Evolutionary conservation across 768 basidiomycete genomes (phyloP), one percentile per base, ranked within the genome.

Genomic region (Collybiopsis luxurians): DNA sequence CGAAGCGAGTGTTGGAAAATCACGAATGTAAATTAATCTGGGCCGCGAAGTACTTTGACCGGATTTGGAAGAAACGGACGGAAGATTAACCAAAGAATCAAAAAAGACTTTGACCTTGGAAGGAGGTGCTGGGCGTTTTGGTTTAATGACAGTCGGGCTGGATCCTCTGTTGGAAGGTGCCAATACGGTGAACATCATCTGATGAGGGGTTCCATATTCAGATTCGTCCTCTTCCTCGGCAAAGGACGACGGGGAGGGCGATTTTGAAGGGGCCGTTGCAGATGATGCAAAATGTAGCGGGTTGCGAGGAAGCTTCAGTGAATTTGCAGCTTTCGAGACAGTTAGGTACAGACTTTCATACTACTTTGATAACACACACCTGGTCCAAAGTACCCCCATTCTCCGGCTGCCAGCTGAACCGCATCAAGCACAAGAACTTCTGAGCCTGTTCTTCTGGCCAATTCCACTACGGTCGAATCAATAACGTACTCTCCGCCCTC

Each of bases 361-460:
- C 27, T 34, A 42, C 44, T 23, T 45, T 58, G 26, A 12, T 51
- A 30, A 34, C 10, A 63, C 63, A 49, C 51, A 87, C 90, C 89
- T 79, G 86, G 81, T 26, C 94, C 93, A 68, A 92, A 92, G 19
- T 80, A 76, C 2, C 94, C 94, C 77, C 86, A 89, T 69, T 92
- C 87, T n/a, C 93, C 92, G 3, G 92, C 87, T 31, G 90, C 92
- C 19, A 96, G 75, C 58, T 95, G 90, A 9, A 87, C 84, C 2
- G 88, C 76, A 73, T 98, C 95, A 49, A 98, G 67, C 13, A 94
- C 82, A 9, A 95, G 77, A 11, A 97, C 86, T 60, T 97, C 95
- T 19, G 92, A 82, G 26, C 81, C 83, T 2, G 86, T 84, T 53
- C 80, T 79, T 47, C 81, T 79, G 4, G 91, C 92, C 60, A 95